Base-by-base conservation (phyloP, 2,329 filamentous ascomycete species). In the Colletotrichum sp. region DNA sequence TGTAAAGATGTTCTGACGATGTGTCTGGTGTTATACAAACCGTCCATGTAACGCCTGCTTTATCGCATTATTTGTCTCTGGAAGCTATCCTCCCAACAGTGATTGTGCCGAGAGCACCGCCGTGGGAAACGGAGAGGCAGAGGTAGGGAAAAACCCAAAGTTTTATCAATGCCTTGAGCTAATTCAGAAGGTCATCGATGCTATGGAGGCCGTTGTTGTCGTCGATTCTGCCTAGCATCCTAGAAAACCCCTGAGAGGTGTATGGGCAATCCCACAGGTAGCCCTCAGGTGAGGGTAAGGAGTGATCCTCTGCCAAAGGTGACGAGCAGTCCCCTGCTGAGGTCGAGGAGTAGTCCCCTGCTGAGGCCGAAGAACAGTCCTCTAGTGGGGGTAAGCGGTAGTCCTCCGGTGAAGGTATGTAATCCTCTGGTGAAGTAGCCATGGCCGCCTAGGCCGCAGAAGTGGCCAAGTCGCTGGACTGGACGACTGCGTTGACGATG, bases 401-500 rank as follows among this genome's bases (percentile, higher is more conserved):
- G 44, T 48, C 44, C 44, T 18, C 44, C 2, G 2, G 22, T 8
- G 13, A 26, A 8, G 52, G 52, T 28, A 4, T 5, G n/a, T 28
- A 7, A 36, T 44, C 34, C 3, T 48, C 63, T 34, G 13, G 22
- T 57, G 52, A 57, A 57, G 52, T 18, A 24, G 26, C 26, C 22
- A 28, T 57, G 26, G 52, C 44, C 44, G 44, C 44, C 44, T 76
- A 75, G 26, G 75, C 32, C 18, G 44, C 44, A 48, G 44, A 48
- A 48, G n/a, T 48, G 44, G 44, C 44, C 44, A 48, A 6, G 44
- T 76, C 75, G 57, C 44, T 71, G 9, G 75, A 75, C 44, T 64
- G 48, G 13, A 73, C 72, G 6, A 78, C 77, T 12, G 72, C 72
- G 26, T 39, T 30, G 15, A 78, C 75, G 30, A 78, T 71, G 28